Conservation (phyloP, 345 rosid species). For the Noccaea bulbosa region DNA sequence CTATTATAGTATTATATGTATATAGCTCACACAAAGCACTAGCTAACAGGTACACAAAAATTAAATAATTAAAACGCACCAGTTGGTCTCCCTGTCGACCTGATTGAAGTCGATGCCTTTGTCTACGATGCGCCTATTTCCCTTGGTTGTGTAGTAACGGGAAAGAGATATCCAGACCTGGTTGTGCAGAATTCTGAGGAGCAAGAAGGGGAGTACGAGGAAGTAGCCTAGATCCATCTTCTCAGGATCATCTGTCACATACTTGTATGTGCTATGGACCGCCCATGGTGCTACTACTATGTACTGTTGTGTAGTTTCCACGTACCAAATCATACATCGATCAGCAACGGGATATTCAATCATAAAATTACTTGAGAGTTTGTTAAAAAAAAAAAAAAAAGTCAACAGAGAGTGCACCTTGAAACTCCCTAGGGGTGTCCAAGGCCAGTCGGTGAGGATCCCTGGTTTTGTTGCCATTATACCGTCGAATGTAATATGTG, state of each 20-base stretch:
- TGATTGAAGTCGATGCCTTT: slow-evolving; percentile 68
- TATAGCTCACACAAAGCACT: background rate
- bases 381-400: background rate
- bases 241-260: slow-evolving; percentile 31
- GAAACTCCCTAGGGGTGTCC: slow-evolving; percentile 57
- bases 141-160: slow-evolving; percentile 55
- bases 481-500: slow-evolving; percentile 24
- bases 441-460: slow-evolving; percentile 61
- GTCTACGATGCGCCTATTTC: slow-evolving; percentile 58
- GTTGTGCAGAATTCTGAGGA: slow-evolving; percentile 56
- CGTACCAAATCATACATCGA: slow-evolving; percentile 5
- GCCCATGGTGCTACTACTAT: slow-evolving; percentile 63
- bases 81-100: slow-evolving; percentile 65
- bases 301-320: slow-evolving; percentile 47
- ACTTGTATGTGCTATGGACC: slow-evolving; percentile 49
- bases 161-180: slow-evolving; percentile 65
- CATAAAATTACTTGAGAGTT: background rate
- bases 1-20: background rate
- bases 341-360: slow-evolving; percentile 9
- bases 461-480: slow-evolving; percentile 67
- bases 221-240: slow-evolving; percentile 47
- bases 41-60: background rate
- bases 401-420: slow-evolving; percentile 46
- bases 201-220: slow-evolving; percentile 49
- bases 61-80: slow-evolving; percentile 43